Evolutionary conservation across 2,329 filamentous ascomycete species (phyloP).

Genomic region (Scedosporium minutisporum): DNA sequence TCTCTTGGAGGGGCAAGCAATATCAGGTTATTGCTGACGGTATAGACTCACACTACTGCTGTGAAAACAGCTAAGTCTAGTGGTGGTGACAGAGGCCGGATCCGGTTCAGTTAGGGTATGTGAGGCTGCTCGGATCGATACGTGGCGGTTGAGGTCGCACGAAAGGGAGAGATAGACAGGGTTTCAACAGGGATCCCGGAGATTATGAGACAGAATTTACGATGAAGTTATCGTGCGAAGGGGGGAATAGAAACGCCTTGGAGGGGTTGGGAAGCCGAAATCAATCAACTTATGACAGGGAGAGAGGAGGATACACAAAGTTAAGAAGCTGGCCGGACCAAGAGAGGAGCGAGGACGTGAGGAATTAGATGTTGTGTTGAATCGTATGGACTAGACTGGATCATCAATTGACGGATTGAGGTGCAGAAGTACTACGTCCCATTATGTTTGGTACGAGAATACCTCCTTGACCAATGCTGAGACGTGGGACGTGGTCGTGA

Average conservation of each 20-base stretch:
- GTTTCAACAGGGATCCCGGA: background rate
- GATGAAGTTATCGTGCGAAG: background rate
- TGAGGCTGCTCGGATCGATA: background rate
- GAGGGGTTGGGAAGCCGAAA: background rate
- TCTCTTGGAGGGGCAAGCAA: background rate
- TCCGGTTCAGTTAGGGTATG: background rate
- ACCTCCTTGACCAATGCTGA: background rate
- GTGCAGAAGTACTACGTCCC: background rate
- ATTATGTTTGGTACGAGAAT: background rate
- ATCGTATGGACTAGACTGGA: background rate
- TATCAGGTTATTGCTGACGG: background rate
- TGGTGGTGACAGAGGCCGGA: background rate
- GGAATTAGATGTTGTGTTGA: background rate
- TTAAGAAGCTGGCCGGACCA: background rate
- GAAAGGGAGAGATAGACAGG: background rate
- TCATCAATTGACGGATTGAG: background rate
- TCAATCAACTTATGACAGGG: background rate
- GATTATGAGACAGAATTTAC: background rate
- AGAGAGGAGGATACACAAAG: background rate
- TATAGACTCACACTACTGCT: background rate
- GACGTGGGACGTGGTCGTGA: background rate
- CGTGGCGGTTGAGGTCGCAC: background rate
- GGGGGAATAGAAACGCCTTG: background rate
- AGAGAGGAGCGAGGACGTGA: background rate
- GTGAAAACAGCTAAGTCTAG: background rate